Evolutionary conservation across 2,329 filamentous ascomycete species (phyloP).

Genomic region (Aspergillus hiratsukae): DNA sequence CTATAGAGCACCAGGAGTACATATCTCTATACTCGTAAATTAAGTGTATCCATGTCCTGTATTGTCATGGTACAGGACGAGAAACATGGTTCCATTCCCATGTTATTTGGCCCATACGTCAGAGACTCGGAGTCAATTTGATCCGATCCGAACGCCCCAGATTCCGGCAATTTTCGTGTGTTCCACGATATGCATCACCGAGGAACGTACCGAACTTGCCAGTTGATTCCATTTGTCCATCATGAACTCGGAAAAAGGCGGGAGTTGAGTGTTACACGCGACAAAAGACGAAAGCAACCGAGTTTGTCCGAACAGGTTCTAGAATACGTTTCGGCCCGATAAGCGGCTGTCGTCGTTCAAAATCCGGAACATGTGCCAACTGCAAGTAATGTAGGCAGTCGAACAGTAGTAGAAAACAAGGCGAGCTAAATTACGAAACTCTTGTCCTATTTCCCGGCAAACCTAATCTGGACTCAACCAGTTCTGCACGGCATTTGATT

Average conservation of each 20-base stretch:
- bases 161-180: conserved; percentile 23
- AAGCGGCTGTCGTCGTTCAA: conserved; percentile 12
- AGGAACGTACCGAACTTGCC: conserved; percentile 10
- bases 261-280: conserved; percentile 17
- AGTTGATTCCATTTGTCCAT: conserved; percentile 4
- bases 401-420: neutral
- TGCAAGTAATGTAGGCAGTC: neutral
- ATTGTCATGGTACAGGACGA: neutral
- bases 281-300: conserved; percentile 9
- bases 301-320: conserved; percentile 5
- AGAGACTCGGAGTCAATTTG: neutral
- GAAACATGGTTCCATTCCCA: neutral
- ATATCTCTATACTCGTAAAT: no score
- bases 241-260: conserved; percentile 31
- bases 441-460: neutral
- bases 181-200: conserved; percentile 6
- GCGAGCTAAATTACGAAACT: neutral
- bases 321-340: conserved; percentile 23
- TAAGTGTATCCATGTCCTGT: neutral
- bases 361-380: conserved; percentile 2
- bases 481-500: conserved; percentile 1
- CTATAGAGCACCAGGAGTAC: no score
- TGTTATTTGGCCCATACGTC: neutral
- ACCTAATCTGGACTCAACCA: neutral
- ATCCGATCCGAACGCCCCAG: neutral